Evolutionary conservation across 2,329 filamentous ascomycete species (phyloP), one percentile per base, ranked within the genome.

Genomic region (Biscogniauxia sp.): DNA sequence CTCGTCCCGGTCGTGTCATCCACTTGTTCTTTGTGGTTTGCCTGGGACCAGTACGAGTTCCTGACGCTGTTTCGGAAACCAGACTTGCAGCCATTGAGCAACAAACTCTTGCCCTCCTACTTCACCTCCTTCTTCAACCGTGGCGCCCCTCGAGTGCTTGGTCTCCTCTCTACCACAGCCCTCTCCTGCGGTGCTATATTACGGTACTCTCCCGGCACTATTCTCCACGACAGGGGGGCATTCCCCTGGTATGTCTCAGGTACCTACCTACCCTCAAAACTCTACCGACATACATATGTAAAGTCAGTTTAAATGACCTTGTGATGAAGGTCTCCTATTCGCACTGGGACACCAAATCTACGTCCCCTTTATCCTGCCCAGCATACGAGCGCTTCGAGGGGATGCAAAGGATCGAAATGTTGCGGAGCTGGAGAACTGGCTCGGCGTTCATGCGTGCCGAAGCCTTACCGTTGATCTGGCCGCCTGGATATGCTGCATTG

Each of bases 1-100:
- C 20, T 66, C 2, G 52, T 62, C 8, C 64, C 56, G 15, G 25
- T 54, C 45, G 60, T 65, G 8, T 62, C 61, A 19, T 37, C 59
- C 5, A 65, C 63, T 3, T 63, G 57, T 6, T 62, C 61, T 1
- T 37, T 65, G 7, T 65, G 57, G 57, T 62, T 56, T 8, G 61
- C 59, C 5, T 66, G 60, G 60, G 62, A 66, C 51, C 64, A 64
- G 26, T 64, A 64, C 41, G 57, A 62, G n/a, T 58, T 61, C 23
- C 51, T 66, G 28, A 54, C 41, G 5, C 49, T 61, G 13, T 61
- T 64, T 32, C 55, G 51, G 17, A 51, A 52, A 20, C n/a, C 9
- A 13, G 60, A 63, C 3, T 23, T 64, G 26, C 52, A 53, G 19
- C 11, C 1, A 1, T 57, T 56, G 11, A 60, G 60, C 55, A 61